These are phyloP conservation scores for Candida boleticola DNA, from an alignment of 805 yeast genomes.

Conservation along the genomic window DNA sequence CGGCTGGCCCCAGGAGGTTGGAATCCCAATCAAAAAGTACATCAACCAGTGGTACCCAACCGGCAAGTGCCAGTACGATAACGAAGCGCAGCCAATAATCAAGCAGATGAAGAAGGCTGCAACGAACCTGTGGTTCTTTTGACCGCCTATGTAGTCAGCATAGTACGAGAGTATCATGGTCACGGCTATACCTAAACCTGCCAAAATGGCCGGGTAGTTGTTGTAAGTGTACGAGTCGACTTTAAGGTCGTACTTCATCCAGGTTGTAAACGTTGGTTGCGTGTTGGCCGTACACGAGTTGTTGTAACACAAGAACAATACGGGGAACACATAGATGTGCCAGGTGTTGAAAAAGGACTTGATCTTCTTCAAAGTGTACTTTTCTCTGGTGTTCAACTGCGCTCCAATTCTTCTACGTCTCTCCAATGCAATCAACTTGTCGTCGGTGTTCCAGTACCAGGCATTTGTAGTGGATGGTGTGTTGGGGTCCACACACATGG, in stretches of 20 bases:
- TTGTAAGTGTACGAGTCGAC: conserved; percentile 29
- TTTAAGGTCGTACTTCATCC: conserved; percentile 31
- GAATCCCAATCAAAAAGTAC: conserved; percentile 47
- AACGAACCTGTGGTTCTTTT: conserved; percentile 35
- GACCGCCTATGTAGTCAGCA: conserved; percentile 32
- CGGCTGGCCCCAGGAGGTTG: conserved; percentile 54
- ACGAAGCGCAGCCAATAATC: conserved; percentile 41
- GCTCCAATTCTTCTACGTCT: conserved; percentile 43
- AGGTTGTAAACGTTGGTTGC: conserved; percentile 38
- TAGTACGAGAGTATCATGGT: conserved; percentile 23
- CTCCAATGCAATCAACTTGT: conserved; percentile 45
- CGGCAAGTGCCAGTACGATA: conserved; percentile 50
- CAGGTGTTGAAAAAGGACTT: conserved; percentile 45
- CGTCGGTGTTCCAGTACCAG: conserved; percentile 27
- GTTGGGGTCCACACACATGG: conserved; percentile 32
- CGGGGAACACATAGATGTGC: conserved; percentile 49
- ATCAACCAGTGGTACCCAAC: conserved; percentile 48
- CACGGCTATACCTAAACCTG: conserved; percentile 25
- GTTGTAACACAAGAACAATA: conserved; percentile 35
- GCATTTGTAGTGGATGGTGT: conserved; percentile 35
- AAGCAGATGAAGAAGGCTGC: conserved; percentile 35
- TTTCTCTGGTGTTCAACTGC: conserved; percentile 39
- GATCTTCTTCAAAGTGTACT: conserved; percentile 39
- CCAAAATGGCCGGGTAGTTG: conserved; percentile 27
- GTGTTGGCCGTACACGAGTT: conserved; percentile 29